Evolutionary conservation across 345 rosid genomes (phyloP).

Genomic region (Diplotaxis tenuifolia): DNA sequence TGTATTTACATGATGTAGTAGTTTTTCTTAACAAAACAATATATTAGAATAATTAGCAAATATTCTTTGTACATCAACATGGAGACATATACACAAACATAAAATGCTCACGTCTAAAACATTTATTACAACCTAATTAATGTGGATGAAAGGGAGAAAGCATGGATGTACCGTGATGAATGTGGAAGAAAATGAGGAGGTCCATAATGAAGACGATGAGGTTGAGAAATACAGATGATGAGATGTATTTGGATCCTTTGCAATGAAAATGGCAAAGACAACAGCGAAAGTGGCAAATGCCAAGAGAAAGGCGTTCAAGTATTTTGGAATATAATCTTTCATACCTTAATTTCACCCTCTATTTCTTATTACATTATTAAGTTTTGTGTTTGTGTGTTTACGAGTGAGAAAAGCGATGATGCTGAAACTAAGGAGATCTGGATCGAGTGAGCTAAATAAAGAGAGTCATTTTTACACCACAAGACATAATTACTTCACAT

Average conservation of each 20-base stretch:
- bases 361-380: not conserved
- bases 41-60: not conserved
- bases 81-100: not conserved
- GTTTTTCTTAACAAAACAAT: not conserved
- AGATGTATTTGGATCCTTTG: slow-evolving; percentile 19
- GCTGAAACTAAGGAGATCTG: slow-evolving; percentile 23
- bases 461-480: slow-evolving; percentile 13
- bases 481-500: not conserved
- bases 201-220: slow-evolving; percentile 35
- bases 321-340: slow-evolving; percentile 32
- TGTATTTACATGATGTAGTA: not conserved
- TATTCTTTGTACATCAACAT: not conserved
- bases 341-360: slow-evolving; percentile 12
- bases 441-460: slow-evolving; percentile 10
- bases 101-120: not conserved
- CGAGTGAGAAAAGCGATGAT: not conserved
- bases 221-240: slow-evolving; percentile 34
- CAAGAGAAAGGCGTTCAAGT: slow-evolving; percentile 36
- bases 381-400: not conserved
- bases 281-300: slow-evolving; percentile 31
- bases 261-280: slow-evolving; percentile 28
- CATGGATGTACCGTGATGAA: slow-evolving; percentile 32
- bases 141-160: not conserved
- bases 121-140: not conserved
- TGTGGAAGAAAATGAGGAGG: slow-evolving; percentile 27